Base-by-base conservation (phyloP, 1,139 yeast species). In the Pichia sp. region DNA sequence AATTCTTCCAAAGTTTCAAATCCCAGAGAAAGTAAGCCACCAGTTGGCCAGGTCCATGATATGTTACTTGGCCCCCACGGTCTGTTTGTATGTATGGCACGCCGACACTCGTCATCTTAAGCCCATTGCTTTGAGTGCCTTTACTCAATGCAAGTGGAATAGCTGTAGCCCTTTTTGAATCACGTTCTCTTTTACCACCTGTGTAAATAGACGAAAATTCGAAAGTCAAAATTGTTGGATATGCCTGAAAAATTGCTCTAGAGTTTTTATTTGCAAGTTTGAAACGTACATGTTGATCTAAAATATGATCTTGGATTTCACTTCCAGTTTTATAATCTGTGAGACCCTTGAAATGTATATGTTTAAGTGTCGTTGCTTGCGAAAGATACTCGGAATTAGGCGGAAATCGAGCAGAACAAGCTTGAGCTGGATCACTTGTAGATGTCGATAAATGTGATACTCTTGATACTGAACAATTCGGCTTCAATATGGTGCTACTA, bases 41-140 rank as follows among this genome's bases (percentile, higher is more conserved):
- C 44, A 90, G 68, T 68, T 95, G 99, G 0, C 99, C 99, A 2
- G 91, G 85, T 0, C 98, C 98, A 70, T 95, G 99, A 76, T 89
- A 95, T 0, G 99, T 93, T 0, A 93, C 82, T 66, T 93, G 96
- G 0, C 99, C 99, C n/a, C 99, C 99, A 55, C 99, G 74, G 55
- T 82, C 83, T 0, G 95, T 78, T 62, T 88, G 95, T 26, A 83
- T 78, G 63, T 82, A 87, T 78, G 67, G 88, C 85, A 18, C 96
- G 95, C 46, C 96, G 93, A 58, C 96, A 0, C 87, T 74, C 1
- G 49, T 36, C 4, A 49, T 30, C 12, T 22, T 28, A 12, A 10
- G 10, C 7, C 25, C 26, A 10, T 22, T 23, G 6, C 4, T 21
- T 4, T 4, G 9, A 41, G 18, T 22, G 19, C 16, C 22, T 12